Conservation (phyloP, 139 green algal genomes). For the Picocystis salinarum region DNA sequence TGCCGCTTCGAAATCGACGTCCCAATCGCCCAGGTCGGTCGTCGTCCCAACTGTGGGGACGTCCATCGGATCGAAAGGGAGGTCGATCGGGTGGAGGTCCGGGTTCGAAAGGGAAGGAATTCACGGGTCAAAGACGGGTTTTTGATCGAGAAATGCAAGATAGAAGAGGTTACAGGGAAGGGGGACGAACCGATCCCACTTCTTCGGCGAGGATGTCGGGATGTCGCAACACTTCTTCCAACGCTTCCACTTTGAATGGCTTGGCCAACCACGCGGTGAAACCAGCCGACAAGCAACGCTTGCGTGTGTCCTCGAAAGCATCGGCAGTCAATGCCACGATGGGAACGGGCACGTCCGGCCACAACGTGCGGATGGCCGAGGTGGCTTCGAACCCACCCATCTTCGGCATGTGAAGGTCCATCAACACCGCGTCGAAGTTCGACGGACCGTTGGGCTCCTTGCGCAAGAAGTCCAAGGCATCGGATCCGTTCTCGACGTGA, state of each 20-base stretch:
- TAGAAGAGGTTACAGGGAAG: too few relatives aligned
- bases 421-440: conserved; percentile 42
- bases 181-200: too few relatives aligned
- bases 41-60: too few relatives aligned
- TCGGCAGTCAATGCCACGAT: conserved; percentile 86
- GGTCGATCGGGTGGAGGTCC: too few relatives aligned
- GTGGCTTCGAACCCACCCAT: conserved; percentile 72
- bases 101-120: too few relatives aligned
- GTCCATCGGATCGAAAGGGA: too few relatives aligned
- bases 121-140: too few relatives aligned
- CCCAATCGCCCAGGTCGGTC: too few relatives aligned
- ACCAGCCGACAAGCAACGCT: conserved; percentile 38
- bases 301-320: conserved; percentile 42
- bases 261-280: conserved; percentile 63
- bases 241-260: conserved; percentile 54
- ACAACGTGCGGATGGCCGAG: conserved; percentile 29
- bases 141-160: too few relatives aligned
- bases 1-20: too few relatives aligned
- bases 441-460: conserved; percentile 9
- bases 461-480: conserved; percentile 37
- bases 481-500: conserved; percentile 43
- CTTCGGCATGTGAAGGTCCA: conserved; percentile 83
- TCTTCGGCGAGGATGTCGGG: too few relatives aligned
- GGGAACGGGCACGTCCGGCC: conserved; percentile 22
- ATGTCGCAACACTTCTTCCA: conserved; percentile 29